These are phyloP conservation scores for Solanum rostratum DNA, from an alignment of 257 asterid genomes.

Conservation along the genomic window DNA sequence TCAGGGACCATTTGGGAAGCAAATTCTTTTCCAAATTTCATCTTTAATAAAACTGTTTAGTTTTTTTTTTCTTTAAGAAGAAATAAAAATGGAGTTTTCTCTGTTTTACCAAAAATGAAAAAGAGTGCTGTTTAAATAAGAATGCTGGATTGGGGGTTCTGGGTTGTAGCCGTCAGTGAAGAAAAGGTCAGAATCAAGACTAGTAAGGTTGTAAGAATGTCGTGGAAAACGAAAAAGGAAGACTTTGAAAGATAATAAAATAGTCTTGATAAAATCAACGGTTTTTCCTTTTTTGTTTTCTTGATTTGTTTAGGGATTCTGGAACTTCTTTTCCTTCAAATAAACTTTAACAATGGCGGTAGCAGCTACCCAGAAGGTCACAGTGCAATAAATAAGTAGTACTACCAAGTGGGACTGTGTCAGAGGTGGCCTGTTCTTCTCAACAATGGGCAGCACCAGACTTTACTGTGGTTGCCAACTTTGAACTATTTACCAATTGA, in stretches of 20 bases:
- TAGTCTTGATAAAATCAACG: not conserved
- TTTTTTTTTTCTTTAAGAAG: not conserved
- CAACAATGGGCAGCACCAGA: not conserved
- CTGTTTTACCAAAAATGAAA: not conserved
- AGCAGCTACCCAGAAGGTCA: not conserved
- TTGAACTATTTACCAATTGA: not conserved
- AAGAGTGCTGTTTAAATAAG: not conserved
- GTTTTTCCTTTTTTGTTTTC: not conserved
- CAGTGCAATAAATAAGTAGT: not conserved
- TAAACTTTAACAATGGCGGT: not conserved
- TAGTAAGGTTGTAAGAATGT: not conserved
- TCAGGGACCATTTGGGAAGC: constrained; percentile 80
- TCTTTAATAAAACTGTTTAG: constrained; percentile 3
- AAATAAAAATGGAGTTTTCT: not conserved
- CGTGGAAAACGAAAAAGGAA: not conserved
- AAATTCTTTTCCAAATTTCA: constrained; percentile 88
- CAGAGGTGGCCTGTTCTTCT: not conserved
- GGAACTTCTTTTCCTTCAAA: not conserved
- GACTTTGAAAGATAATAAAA: not conserved
- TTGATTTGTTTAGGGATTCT: not conserved
- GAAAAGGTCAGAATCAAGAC: not conserved
- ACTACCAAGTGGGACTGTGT: not conserved
- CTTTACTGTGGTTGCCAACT: not conserved
- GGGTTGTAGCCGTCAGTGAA: not conserved
- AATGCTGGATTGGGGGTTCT: not conserved